A percentile compares a stretch with the other conserved stretches of the same genome.
Conservation (phyloP, 306 rosid genomes). For the Lathyrus aphaca region DNA sequence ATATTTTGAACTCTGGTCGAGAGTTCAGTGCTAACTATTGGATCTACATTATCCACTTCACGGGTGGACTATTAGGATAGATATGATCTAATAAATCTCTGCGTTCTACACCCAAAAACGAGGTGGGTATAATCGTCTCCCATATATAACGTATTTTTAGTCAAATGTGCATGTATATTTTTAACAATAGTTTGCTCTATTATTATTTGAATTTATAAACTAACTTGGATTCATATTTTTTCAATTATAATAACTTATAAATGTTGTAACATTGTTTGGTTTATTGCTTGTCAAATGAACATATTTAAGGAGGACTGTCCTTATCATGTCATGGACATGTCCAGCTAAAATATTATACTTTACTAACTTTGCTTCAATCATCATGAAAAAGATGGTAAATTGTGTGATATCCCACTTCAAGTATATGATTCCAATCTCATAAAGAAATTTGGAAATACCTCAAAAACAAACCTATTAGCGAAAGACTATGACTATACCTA, state of each 20-base stretch:
- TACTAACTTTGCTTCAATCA: constrained; percentile 46
- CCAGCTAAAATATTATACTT: constrained; percentile 43
- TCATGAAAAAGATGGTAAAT: constrained; percentile 38
- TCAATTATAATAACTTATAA: constrained; percentile 11
- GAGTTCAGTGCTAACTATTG: too few relatives aligned
- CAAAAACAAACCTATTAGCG: constrained; percentile 45
- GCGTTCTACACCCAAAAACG: too few relatives aligned
- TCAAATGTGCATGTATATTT: too few relatives aligned
- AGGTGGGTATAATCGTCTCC: too few relatives aligned
- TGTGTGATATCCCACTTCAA: constrained; percentile 42
- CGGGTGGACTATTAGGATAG: too few relatives aligned
- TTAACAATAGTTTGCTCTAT: too few relatives aligned
- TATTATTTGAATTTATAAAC: too few relatives aligned
- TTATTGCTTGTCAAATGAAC: constrained; percentile 45
- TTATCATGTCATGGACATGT: constrained; percentile 57
- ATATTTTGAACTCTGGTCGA: too few relatives aligned
- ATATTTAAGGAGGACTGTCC: constrained; percentile 55
- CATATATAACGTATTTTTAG: too few relatives aligned
- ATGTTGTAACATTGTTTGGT: constrained; percentile 44
- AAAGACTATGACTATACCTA: constrained; percentile 41
- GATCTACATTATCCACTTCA: too few relatives aligned
- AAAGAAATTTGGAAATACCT: constrained; percentile 42
- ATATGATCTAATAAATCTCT: too few relatives aligned
- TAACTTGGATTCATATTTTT: not conserved
- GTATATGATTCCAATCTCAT: constrained; percentile 29